Evolutionary conservation across 78 protist genomes (phyloP).

Genomic region (Speleostelium caveatum): DNA sequence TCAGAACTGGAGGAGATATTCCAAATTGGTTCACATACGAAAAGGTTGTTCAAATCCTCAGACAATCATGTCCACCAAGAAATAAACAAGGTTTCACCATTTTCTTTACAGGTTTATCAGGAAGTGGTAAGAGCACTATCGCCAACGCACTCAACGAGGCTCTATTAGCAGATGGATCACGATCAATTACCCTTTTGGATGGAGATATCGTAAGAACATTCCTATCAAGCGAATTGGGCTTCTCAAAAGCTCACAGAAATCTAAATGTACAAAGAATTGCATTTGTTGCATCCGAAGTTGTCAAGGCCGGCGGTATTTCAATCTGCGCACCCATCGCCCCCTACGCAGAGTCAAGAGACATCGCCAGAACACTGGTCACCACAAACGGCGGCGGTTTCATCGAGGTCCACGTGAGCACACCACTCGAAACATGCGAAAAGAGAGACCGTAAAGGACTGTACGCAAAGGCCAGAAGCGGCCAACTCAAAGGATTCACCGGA

Average conservation of each 20-base stretch:
- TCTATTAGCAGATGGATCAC: constrained; percentile 17
- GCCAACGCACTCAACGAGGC: constrained; percentile 78
- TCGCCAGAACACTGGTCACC: constrained; percentile 20
- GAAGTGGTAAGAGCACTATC: constrained; percentile 78
- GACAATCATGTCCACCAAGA: constrained; percentile 81
- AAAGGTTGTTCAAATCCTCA: constrained; percentile 91
- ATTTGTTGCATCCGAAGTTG: constrained; percentile 73
- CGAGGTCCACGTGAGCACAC: constrained; percentile 72
- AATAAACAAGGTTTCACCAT: constrained; percentile 69
- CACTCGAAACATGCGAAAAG: constrained; percentile 77
- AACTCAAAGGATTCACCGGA: constrained; percentile 83
- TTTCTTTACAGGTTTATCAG: constrained; percentile 82
- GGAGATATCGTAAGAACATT: constrained; percentile 76
- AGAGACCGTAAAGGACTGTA: constrained; percentile 84
- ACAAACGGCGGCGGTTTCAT: constrained; percentile 65
- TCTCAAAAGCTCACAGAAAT: constrained; percentile 71
- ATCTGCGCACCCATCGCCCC: constrained; percentile 86
- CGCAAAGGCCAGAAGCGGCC: constrained; percentile 79
- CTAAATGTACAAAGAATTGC: constrained; percentile 77
- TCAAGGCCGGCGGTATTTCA: constrained; percentile 75
- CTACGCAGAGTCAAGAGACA: constrained; percentile 36
- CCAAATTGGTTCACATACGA: constrained; percentile 97
- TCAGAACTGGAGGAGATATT: constrained; percentile 92
- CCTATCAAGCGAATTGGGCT: constrained; percentile 68
- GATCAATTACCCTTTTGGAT: constrained; percentile 67